Evolutionary conservation across 805 yeast genomes (phyloP), one percentile per base, ranked within the genome.

Genomic region (Cyberlindnera mrakii): DNA sequence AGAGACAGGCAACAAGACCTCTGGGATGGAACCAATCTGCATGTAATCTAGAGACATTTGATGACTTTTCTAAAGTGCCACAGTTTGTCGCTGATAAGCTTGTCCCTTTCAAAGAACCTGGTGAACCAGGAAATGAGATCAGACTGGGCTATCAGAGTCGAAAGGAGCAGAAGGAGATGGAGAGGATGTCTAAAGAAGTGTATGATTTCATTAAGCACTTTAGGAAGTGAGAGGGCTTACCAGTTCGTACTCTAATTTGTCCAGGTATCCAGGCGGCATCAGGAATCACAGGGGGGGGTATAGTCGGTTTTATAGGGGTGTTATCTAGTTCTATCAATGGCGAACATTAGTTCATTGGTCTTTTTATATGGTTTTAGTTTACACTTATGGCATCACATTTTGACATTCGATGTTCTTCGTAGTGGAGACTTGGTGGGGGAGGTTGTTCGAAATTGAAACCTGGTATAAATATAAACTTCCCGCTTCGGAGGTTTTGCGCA

Each of bases 1-100:
- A 36, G 37, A 50, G 44, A 30, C 45, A 49, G 17, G 51, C 55
- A 40, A 49, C 58, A 1, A 47, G 50, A 17, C 55, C 60, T 25
- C 38, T 50, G 15, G 45, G 55, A 3, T 56, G 60, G 60, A 55
- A 53, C 44, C 43, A 48, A 23, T 52, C 57, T 3, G 58, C 59
- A 2, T 52, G 55, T 16, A 49, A 48, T 18, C 43, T 56, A 6
- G 51, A 52, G 41, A 39, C 45, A 2, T 55, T 55, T 50, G 59
- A 56, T 35, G 59, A 55, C 39, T 55, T 33, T 35, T 43, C 47
- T 20, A 47, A 49, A 17, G 47, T 56, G n/a, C 60, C 60, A 29
- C 58, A 55, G 35, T 56, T 53, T 36, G 52, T 56, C 14, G 54
- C 53, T 33, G 59, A 56, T 41, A 55, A 52, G 37, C 36, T 55